Conservation (phyloP, 2,329 filamentous ascomycete species). For the Aspergillus sp. region DNA sequence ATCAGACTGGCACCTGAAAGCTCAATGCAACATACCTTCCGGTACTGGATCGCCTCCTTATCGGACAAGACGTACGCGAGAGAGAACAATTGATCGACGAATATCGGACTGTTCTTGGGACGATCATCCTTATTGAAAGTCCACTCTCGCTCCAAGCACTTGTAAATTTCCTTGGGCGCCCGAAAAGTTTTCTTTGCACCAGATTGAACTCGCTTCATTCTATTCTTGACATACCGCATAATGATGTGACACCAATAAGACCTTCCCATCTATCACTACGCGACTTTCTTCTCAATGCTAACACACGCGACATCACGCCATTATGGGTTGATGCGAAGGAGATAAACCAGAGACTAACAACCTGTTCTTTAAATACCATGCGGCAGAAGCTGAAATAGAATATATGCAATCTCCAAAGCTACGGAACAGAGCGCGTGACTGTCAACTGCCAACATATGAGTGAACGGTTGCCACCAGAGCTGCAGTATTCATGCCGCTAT, state of each 20-base stretch:
- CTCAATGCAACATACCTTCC: conserved; percentile 3
- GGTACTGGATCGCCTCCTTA: neutral
- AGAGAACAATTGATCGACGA: neutral
- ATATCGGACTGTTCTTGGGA: conserved; percentile 16
- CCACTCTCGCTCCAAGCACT: too few species aligned
- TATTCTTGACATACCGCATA: conserved; percentile 16
- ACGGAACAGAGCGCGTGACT: conserved; percentile 4
- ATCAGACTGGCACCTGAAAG: neutral
- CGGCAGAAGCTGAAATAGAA: conserved; percentile 14
- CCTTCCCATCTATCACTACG: conserved; percentile 32
- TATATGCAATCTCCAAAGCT: conserved; percentile 14
- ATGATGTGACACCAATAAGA: conserved; percentile 8
- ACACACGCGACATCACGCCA: neutral
- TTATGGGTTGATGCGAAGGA: conserved; percentile 33
- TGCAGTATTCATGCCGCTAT: conserved; percentile 27
- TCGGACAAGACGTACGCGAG: neutral
- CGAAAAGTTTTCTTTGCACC: too few species aligned
- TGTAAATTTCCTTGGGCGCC: too few species aligned
- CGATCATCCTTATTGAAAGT: conserved; percentile 19
- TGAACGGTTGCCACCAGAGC: conserved; percentile 17
- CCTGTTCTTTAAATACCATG: conserved; percentile 24
- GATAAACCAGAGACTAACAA: conserved; percentile 28
- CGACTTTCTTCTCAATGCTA: conserved; percentile 28
- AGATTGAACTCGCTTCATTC: conserved; percentile 19
- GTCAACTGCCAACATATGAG: conserved; percentile 13